phyloP scores from a whole-genome alignment of 2,329 filamentous ascomycete genomes.

The Claviceps purpurea region DNA sequence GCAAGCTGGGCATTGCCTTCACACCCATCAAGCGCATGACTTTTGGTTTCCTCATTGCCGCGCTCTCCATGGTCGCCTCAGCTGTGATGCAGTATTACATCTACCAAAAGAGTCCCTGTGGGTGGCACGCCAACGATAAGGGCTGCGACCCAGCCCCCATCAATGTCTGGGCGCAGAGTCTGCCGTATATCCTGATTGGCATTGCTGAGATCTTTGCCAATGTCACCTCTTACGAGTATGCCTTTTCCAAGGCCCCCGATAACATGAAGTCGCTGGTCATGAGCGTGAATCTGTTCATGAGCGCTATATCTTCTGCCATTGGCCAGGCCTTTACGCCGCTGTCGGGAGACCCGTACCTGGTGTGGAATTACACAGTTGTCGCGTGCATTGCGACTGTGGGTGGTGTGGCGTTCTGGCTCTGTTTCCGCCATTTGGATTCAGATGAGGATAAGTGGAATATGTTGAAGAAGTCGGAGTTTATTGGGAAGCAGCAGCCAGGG shows the following conservation, averaged over 20 bases:
- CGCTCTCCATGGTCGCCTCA: slow-evolving; percentile 45
- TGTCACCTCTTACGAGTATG: slow-evolving; percentile 56
- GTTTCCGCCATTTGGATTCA: slow-evolving; percentile 49
- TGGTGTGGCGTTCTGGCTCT: slow-evolving; percentile 53
- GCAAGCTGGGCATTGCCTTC: slow-evolving; percentile 50
- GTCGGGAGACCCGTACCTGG: slow-evolving; percentile 48
- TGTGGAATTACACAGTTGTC: slow-evolving; percentile 58
- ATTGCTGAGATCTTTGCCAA: slow-evolving; percentile 41
- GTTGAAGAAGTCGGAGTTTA: slow-evolving; percentile 32
- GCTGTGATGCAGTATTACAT: slow-evolving; percentile 47
- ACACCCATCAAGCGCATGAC: slow-evolving; percentile 67
- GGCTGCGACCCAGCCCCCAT: slow-evolving; percentile 43
- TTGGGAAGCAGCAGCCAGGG: slow-evolving; percentile 25
- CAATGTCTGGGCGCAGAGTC: slow-evolving; percentile 48
- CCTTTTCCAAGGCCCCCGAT: slow-evolving; percentile 62
- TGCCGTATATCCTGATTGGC: slow-evolving; percentile 38
- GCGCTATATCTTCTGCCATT: slow-evolving; percentile 53
- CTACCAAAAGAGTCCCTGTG: slow-evolving; percentile 50
- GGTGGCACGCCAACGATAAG: slow-evolving; percentile 32
- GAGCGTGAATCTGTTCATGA: slow-evolving; percentile 57
- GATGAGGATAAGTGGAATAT: slow-evolving; percentile 59
- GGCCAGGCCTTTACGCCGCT: slow-evolving; percentile 55
- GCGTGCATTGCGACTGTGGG: slow-evolving; percentile 50
- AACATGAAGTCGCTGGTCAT: slow-evolving; percentile 72
- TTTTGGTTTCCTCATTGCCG: slow-evolving; percentile 52